phyloP scores from a whole-genome alignment of 106 monocot species.

The Agapanthus africanus region DNA sequence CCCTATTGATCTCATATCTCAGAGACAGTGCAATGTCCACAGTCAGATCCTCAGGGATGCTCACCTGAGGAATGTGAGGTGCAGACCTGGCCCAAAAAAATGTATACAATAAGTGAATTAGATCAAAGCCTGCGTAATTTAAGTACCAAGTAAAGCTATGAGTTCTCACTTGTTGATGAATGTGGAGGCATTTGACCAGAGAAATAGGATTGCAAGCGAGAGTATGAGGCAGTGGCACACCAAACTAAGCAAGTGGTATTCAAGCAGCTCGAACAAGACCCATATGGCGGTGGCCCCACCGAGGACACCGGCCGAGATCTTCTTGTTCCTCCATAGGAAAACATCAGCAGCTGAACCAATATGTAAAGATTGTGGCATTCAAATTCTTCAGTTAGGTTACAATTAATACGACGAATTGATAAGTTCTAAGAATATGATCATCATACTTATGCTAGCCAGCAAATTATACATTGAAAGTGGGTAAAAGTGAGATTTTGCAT shows the following conservation, averaged over 20 bases:
- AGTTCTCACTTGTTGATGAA: constrained; percentile 54
- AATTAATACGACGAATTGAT: too few relatives aligned
- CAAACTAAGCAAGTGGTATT: constrained; percentile 57
- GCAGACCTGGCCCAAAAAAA: constrained; percentile 32
- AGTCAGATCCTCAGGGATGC: constrained; percentile 55
- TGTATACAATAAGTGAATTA: background rate
- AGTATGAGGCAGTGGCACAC: constrained; percentile 43
- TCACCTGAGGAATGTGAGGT: constrained; percentile 36
- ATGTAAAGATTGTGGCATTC: too few relatives aligned
- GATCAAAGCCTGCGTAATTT: background rate
- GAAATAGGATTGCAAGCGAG: constrained; percentile 36
- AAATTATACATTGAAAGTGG: too few relatives aligned
- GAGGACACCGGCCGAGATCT: constrained; percentile 46
- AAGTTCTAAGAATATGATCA: too few relatives aligned
- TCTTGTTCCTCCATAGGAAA: constrained; percentile 73
- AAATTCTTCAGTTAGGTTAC: too few relatives aligned
- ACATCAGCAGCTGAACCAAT: constrained; percentile 52
- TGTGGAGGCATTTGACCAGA: constrained; percentile 46
- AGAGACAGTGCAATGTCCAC: constrained; percentile 42
- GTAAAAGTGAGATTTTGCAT: too few relatives aligned
- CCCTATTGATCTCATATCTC: constrained; percentile 39
- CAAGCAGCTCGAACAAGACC: constrained; percentile 68
- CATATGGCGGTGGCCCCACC: constrained; percentile 54
- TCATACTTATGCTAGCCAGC: too few relatives aligned
- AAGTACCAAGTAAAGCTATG: background rate